Base-by-base conservation (phyloP, 345 rosid genomes). In the Syzygium aqueum region DNA sequence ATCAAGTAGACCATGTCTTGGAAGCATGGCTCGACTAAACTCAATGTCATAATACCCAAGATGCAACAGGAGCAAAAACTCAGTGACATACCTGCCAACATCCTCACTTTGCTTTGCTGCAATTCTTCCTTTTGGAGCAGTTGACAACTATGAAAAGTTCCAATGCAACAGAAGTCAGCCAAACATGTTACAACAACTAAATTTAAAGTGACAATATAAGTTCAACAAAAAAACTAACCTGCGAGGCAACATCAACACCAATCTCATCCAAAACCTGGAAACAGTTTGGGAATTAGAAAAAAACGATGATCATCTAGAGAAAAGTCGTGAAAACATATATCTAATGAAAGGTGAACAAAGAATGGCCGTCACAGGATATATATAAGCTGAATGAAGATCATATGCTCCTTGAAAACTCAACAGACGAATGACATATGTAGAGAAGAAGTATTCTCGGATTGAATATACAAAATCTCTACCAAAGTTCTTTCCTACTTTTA, bases 201-300 rank as follows among this genome's bases (percentile, higher is more conserved):
- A 86, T 63, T 50, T 54, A 86, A 83, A 4, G 73, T 61, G 85
- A 11, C 40, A 77, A 43, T 16, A 7, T 54, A 78, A 86, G 14
- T 57, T 50, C 78, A 85, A 53, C 53, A 65, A 86, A 16, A n/a
- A 73, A 59, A 90, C 94, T 56, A 89, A 96, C 99, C 98, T 96
- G 99, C 50, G 99, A 94, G 52, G 99, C 99, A 84, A 97, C 92
- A 87, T 96, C 98, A 84, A 97, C 94, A 86, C 99, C 99, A 78
- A 97, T 97, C 93, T 96, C 99, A 87, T 97, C 99, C 77, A 97
- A 92, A 90, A 96, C 99, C 99, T 97, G 95, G 77, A 73, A 87
- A 63, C 57, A 89, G 53, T 80, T 65, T 25, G 27, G 27, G 11
- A 37, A 87, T 53, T 43, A 14, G 23, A 27, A 30, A 23, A 19